Conservation (phyloP, 768 basidiomycete genomes). For the Boletellus ananas region DNA sequence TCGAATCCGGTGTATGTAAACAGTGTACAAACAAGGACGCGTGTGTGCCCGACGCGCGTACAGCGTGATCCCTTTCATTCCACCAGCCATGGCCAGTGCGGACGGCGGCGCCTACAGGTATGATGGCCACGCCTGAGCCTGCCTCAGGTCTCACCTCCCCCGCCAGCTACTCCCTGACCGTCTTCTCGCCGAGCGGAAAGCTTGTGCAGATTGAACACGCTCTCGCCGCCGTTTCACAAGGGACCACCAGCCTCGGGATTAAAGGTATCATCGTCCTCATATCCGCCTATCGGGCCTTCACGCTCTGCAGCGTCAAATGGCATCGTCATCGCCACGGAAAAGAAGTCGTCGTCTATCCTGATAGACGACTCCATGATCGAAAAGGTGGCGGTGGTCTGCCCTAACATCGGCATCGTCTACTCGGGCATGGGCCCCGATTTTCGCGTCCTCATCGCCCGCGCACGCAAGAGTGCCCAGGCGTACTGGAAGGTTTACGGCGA, state of each 20-base stretch:
- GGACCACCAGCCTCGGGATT: conserved; percentile 96
- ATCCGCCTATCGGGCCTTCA: conserved; percentile 19
- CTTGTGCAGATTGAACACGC: conserved; percentile 99
- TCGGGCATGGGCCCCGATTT: conserved; percentile 99
- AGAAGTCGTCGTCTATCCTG: conserved; percentile 96
- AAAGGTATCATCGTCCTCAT: conserved; percentile 63
- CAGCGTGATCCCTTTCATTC: conserved; percentile 17
- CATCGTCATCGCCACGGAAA: conserved; percentile 98
- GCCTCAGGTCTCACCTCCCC: conserved; percentile 16
- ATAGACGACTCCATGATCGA: conserved; percentile 98
- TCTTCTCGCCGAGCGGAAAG: conserved; percentile 98
- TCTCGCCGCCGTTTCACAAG: conserved; percentile 90
- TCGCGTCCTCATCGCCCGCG: conserved; percentile 87
- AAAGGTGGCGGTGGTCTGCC: conserved; percentile 95
- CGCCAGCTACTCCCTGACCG: conserved; percentile 93
- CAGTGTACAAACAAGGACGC: conserved; percentile 26
- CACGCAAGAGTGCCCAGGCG: conserved; percentile 95
- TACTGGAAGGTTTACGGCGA: conserved; percentile 99
- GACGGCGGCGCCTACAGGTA: conserved; percentile 81
- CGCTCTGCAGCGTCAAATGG: conserved; percentile 83
- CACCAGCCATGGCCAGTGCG: conserved; percentile 64
- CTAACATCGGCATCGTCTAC: conserved; percentile 99
- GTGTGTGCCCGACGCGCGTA: conserved; percentile 29
- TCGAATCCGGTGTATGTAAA: conserved; percentile 17
- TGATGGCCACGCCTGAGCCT: conserved; percentile 15